phyloP scores from a whole-genome alignment of 2,329 filamentous ascomycete species.

The Fusarium avenaceum region DNA sequence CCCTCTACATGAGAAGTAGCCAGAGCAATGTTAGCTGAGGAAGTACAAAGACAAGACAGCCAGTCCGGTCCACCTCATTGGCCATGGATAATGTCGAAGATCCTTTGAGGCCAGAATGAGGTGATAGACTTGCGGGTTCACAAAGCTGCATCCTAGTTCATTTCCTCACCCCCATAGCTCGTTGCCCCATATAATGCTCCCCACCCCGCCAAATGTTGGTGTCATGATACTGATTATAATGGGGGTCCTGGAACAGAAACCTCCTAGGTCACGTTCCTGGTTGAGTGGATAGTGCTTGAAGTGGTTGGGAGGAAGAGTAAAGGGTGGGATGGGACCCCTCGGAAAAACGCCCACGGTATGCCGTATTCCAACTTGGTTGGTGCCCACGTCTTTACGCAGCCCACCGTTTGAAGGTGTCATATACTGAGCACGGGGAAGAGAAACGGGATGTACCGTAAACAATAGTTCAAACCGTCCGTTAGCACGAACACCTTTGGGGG shows the following conservation, averaged over 20 bases:
- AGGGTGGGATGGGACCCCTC: background rate
- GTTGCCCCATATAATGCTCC: background rate
- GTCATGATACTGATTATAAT: slow-evolving; percentile 32
- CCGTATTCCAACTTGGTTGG: slow-evolving; percentile 25
- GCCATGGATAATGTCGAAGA: background rate
- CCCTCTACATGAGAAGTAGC: background rate
- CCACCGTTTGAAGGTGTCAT: slow-evolving; percentile 38
- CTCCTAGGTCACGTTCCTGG: background rate
- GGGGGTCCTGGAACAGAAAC: background rate
- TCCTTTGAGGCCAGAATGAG: slow-evolving; percentile 25
- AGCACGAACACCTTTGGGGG: slow-evolving; percentile 3
- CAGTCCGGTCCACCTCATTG: slow-evolving; percentile 6
- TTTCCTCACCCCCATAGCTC: background rate
- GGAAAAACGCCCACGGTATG: slow-evolving; percentile 13
- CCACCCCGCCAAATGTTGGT: slow-evolving; percentile 10
- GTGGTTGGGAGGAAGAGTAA: background rate
- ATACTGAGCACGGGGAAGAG: slow-evolving; percentile 13
- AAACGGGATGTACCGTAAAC: slow-evolving; percentile 3
- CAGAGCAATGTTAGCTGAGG: background rate
- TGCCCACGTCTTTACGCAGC: slow-evolving; percentile 6
- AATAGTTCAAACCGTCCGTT: background rate
- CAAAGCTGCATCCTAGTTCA: background rate
- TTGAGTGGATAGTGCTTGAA: slow-evolving; percentile 8
- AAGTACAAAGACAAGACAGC: slow-evolving; percentile 19
- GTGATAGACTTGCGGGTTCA: slow-evolving; percentile 14